phyloP scores from a whole-genome alignment of 305 asterid species.

The Fraxinus platypoda region DNA sequence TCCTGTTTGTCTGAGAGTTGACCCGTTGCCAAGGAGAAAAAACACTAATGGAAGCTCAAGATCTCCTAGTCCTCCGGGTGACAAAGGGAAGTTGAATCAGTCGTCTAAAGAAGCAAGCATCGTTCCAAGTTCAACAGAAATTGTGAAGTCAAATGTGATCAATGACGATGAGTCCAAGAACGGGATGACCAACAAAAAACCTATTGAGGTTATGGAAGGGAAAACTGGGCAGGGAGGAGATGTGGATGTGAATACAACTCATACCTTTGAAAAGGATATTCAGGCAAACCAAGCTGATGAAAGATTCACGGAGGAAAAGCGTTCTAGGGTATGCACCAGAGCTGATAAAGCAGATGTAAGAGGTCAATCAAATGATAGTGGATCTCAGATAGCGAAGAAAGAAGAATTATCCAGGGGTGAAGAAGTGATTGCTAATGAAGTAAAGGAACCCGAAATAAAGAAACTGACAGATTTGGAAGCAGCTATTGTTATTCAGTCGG shows the following conservation, averaged over 20 bases:
- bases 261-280: background rate
- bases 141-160: background rate
- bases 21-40: constrained; percentile 62
- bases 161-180: constrained; percentile 24
- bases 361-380: constrained; percentile 27
- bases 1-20: constrained; percentile 82
- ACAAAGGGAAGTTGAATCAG: constrained; percentile 25
- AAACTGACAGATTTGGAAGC: constrained; percentile 53
- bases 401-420: background rate
- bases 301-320: constrained; percentile 12
- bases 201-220: constrained; percentile 41
- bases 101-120: constrained; percentile 16
- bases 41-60: constrained; percentile 39
- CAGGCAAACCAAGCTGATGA: constrained; percentile 9
- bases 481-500: constrained; percentile 61
- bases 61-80: constrained; percentile 50
- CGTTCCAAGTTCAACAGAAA: background rate
- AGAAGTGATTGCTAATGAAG: constrained; percentile 17
- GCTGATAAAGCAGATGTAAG: constrained; percentile 16
- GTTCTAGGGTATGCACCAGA: background rate
- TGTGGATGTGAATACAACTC: background rate
- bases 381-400: constrained; percentile 21
- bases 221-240: constrained; percentile 13
- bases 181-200: constrained; percentile 23
- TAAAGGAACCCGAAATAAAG: constrained; percentile 11